Conservation (phyloP, 768 basidiomycete species). For the Leccinum subtestaceum region DNA sequence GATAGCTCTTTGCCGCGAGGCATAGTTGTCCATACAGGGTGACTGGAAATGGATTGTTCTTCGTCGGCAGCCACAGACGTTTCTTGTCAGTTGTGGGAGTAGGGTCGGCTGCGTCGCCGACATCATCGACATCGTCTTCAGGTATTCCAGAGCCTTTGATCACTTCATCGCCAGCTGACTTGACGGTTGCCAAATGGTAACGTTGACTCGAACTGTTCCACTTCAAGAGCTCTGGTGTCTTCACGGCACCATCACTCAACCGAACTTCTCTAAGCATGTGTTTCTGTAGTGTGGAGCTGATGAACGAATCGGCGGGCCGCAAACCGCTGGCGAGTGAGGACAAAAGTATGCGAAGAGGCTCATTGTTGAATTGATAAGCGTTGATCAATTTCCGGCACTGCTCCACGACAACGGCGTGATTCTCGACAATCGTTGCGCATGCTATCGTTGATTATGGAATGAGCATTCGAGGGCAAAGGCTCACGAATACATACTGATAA, state of each 20-base stretch:
- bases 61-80: slow-evolving; percentile 51
- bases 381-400: slow-evolving; percentile 75
- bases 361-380: slow-evolving; percentile 81
- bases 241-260: slow-evolving; percentile 61
- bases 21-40: slow-evolving; percentile 82
- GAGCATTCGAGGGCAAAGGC: background rate
- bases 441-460: slow-evolving; percentile 43
- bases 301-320: slow-evolving; percentile 70
- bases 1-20: slow-evolving; percentile 82
- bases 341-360: slow-evolving; percentile 74
- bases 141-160: slow-evolving; percentile 20
- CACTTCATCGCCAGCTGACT: slow-evolving; percentile 19
- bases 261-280: slow-evolving; percentile 79
- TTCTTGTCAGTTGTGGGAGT: slow-evolving; percentile 22
- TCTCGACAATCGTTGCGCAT: slow-evolving; percentile 60
- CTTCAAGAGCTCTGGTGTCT: slow-evolving; percentile 55
- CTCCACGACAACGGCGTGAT: slow-evolving; percentile 60
- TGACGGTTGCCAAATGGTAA: slow-evolving; percentile 43
- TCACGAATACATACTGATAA: slow-evolving; percentile 54
- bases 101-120: slow-evolving; percentile 15
- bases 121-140: slow-evolving; percentile 36
- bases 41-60: slow-evolving; percentile 67
- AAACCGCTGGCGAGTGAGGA: slow-evolving; percentile 72
- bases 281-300: slow-evolving; percentile 77
- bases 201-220: slow-evolving; percentile 63